Percentiles rank a stretch among this genome's conserved stretches.
Evolutionary conservation across 2,329 filamentous ascomycete species (phyloP).

Genomic region (Decorospora gaudefroyi): DNA sequence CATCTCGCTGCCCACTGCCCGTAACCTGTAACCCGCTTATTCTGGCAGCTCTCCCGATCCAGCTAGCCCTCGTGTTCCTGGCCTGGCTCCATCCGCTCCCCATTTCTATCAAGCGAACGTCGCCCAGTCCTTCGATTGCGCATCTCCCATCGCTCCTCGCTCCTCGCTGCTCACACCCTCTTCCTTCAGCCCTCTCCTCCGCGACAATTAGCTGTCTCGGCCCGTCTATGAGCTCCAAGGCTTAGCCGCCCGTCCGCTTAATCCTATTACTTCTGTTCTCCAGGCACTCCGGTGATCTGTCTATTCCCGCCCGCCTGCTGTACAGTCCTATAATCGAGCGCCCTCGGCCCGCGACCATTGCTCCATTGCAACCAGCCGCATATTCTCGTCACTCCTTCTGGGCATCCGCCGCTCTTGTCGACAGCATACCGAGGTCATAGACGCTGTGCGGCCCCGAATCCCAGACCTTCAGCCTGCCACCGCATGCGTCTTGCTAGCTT

Average conservation of each 20-base stretch:
- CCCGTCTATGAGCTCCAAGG: constrained; percentile 34
- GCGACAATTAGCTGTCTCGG: constrained; percentile 18
- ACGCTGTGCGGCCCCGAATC: constrained; percentile 17
- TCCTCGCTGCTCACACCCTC: constrained; percentile 14
- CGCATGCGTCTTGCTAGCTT: constrained; percentile 7
- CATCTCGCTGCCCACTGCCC: constrained; percentile 11
- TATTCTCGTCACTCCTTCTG: constrained; percentile 38
- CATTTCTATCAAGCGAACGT: constrained; percentile 25
- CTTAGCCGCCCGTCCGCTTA: constrained; percentile 39
- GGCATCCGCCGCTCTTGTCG: constrained; percentile 15
- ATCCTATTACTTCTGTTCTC: constrained; percentile 48
- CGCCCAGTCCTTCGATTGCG: constrained; percentile 3
- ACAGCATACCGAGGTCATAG: constrained; percentile 10
- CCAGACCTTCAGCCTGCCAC: constrained; percentile 11
- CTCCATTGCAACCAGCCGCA: constrained; percentile 21
- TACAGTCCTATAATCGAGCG: constrained; percentile 33
- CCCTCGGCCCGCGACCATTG: constrained; percentile 13
- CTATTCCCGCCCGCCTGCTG: constrained; percentile 44
- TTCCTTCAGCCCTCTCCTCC: constrained; percentile 20
- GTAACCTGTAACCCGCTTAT: constrained; percentile 26
- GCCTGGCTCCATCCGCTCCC: constrained; percentile 17
- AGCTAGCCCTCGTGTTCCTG: constrained; percentile 18
- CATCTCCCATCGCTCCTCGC: constrained; percentile 16
- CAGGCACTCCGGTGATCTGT: constrained; percentile 44
- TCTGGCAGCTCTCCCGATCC: constrained; percentile 15